These are phyloP conservation scores for Alternaria triticimaculans DNA, from an alignment of 2,329 filamentous ascomycete genomes.

Conservation along the genomic window DNA sequence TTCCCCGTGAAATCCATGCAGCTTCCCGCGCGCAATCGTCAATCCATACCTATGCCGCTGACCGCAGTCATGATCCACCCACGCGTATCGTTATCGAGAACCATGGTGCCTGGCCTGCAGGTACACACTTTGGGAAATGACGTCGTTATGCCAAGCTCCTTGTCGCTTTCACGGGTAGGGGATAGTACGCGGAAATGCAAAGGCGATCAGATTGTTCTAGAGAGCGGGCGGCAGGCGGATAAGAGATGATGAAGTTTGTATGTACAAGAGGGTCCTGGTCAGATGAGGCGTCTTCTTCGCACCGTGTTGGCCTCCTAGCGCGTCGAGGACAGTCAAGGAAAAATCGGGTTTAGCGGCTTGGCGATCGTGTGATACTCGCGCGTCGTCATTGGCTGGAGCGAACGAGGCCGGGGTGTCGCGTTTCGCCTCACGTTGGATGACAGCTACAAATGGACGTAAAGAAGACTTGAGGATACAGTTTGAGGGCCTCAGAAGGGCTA, in stretches of 20 bases:
- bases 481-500: background rate
- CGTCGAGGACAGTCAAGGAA: background rate
- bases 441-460: background rate
- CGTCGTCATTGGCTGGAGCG: slow-evolving; percentile 6
- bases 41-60: slow-evolving; percentile 73
- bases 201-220: background rate
- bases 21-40: slow-evolving; percentile 25
- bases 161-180: background rate
- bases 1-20: background rate
- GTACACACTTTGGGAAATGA: slow-evolving; percentile 21
- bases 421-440: background rate
- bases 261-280: slow-evolving; percentile 11
- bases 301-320: slow-evolving; percentile 24
- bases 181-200: slow-evolving; percentile 1
- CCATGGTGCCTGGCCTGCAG: slow-evolving; percentile 26
- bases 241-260: slow-evolving; percentile 5
- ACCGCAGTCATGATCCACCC: slow-evolving; percentile 91
- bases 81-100: slow-evolving; percentile 69
- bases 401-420: background rate
- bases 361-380: slow-evolving; percentile 6
- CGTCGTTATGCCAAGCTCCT: slow-evolving; percentile 21
- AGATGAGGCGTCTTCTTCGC: slow-evolving; percentile 14
- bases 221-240: background rate
- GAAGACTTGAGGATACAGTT: background rate
- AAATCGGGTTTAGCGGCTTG: slow-evolving; percentile 13